Evolutionary conservation across 1,284 basidiomycete genomes (phyloP), one percentile per base, ranked within the genome.

Genomic region (Inonotus hispidus): DNA sequence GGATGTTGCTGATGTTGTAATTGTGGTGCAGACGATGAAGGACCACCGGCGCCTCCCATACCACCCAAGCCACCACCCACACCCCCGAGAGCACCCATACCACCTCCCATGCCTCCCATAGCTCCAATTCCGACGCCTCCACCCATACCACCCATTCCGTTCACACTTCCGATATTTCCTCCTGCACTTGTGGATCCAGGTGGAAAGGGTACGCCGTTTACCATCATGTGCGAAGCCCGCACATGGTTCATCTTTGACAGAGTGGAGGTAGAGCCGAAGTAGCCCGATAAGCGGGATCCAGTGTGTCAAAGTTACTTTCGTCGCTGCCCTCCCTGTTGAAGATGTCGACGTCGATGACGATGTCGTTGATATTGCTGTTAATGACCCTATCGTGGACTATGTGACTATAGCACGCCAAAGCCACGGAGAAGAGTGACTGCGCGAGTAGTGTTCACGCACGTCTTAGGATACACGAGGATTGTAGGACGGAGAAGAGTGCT

Each of bases 1-100:
- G 78, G 72, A 66, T 76, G 77, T 37, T 75, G 70, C 61, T 43
- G 41, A 1, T 43, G 41, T 10, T 43, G 41, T 19, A 32, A 52
- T 52, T 25, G 16, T 54, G 53, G 1, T 41, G 35, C 23, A 14
- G 53, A 16, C 10, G 35, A 32, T 41, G 53, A 14, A n/a, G 27
- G 29, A 14, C 53, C 41, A 21, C 21, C 38, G 3, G 39, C 56
- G 19, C 25, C 38, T 55, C 29, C 55, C 55, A 43, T 45, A 16
- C 38, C 41, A 8, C 43, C 43, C 21, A 56, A n/a, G 16, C 16
- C 27, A 32, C 16, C 49, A 21, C 45, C 58, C 38, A 59, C 41
- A 21, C 4, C 16, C 35, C 58, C 58, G 50, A 59, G 53, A 54
- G 50, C 45, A 35, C 58, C 58, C 50, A 59, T 54, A 53, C 50